Percentiles rank a stretch among this genome's conserved stretches.
phyloP scores from a whole-genome alignment of 1,284 basidiomycete genomes.

The Rhodotorula sp. region DNA sequence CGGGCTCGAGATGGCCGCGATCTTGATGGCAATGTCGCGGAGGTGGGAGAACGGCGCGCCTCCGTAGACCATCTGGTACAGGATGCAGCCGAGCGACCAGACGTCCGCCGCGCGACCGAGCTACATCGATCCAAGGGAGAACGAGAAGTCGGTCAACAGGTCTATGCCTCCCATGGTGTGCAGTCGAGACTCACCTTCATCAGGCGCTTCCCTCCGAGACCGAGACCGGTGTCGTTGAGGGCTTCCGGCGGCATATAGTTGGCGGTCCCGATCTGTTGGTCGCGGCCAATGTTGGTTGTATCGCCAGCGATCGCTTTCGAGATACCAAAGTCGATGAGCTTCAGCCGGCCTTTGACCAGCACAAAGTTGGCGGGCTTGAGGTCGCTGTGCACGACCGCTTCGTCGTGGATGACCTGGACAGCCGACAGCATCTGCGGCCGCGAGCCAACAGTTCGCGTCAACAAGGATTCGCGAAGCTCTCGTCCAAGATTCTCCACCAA shows the following conservation, averaged over 20 bases:
- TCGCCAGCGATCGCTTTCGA: conserved; percentile 96
- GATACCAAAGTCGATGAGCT: conserved; percentile 95
- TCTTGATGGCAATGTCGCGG: conserved; percentile 79
- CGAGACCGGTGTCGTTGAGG: conserved; percentile 42
- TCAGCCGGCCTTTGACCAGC: conserved; percentile 83
- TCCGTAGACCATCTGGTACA: conserved; percentile 95
- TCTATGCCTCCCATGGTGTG: no score
- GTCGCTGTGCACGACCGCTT: conserved; percentile 95
- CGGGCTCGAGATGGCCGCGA: conserved; percentile 79
- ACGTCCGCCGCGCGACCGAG: conserved; percentile 72
- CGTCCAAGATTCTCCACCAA: no score
- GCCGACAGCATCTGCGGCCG: conserved; percentile 81
- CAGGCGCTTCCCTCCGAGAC: conserved; percentile 38
- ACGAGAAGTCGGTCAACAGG: not conserved
- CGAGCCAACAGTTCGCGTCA: no score
- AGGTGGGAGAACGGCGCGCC: conserved; percentile 84
- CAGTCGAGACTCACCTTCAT: conserved; percentile 42
- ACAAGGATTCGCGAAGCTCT: not conserved
- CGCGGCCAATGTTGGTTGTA: conserved; percentile 92
- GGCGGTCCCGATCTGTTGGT: conserved; percentile 89
- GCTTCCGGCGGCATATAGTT: conserved; percentile 97
- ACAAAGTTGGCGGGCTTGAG: conserved; percentile 96
- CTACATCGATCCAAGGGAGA: conserved; percentile 10
- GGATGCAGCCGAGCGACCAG: conserved; percentile 96
- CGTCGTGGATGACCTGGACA: conserved; percentile 89